Base-by-base conservation (phyloP, 352 stramenopile genomes). In the Globisporangium solare region DNA sequence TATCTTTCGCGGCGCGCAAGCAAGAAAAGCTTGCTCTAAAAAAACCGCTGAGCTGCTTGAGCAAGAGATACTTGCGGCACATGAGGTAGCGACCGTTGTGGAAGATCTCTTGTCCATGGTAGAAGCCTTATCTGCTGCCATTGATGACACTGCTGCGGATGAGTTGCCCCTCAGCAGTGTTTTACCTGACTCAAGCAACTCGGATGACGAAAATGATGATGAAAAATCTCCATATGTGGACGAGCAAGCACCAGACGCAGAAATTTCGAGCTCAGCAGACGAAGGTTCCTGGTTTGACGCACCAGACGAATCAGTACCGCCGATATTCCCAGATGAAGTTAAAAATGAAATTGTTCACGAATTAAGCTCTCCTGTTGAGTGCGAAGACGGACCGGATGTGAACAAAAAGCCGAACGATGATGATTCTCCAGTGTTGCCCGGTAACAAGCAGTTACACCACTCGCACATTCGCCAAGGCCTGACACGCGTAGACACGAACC, bases 81-180 rank as follows among this genome's bases (percentile, higher is more conserved):
- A 11, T 15, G 48, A 67, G 24, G 41, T 67, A 1, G 32, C 54
- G 27, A 50, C 39, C 13, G 48, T 60, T 3, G 47, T 66, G 18
- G 58, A 63, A 35, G 53, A 60, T 18, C 37, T 70, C 6, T 39
- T 70, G 39, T 14, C 48, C 17, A 58, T 67, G n/a, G 43, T 58
- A 6, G 46, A 60, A 39, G 27, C 42, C 2, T 31, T 47, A 11
- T 43, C 17, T 18, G 47, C 31, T 13, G 18, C 18, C 31, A 7
- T 45, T 15, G 31, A 54, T 6, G 20, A 40, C 7, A 6, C 27
- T 35, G 0, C 27, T 35, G 27, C 27, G 5, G 7, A 10, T 35
- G 27, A 35, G 4, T 35, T 35, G 27, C 5, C 2, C 10, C 10
- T 35, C 3, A 10, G 10, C 27, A 35, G 10, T 35, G 10, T 35